Evolutionary conservation across 225 moss, liverwort and hornwort genomes (phyloP).

Genomic region (Sphagnum contortum): DNA sequence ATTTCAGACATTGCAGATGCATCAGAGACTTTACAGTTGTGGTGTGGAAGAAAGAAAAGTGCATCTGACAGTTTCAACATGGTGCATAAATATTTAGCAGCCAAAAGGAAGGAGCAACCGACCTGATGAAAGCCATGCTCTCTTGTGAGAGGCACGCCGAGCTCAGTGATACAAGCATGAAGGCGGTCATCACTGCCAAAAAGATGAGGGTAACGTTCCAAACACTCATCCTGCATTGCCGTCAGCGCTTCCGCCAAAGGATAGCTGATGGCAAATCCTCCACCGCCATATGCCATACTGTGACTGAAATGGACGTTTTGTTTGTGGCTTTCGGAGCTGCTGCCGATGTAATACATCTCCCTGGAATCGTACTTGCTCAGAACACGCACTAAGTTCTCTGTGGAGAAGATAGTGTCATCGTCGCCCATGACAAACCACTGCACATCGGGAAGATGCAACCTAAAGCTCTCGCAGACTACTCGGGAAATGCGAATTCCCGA

Average conservation of each 20-base stretch:
- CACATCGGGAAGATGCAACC: slow-evolving; percentile 54
- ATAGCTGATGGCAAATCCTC: slow-evolving; percentile 50
- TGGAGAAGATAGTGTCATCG: slow-evolving; percentile 86
- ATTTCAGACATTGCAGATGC: neutral
- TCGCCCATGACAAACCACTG: slow-evolving; percentile 99
- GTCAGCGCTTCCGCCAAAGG: slow-evolving; percentile 36
- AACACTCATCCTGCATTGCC: slow-evolving; percentile 44
- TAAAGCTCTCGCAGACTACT: slow-evolving; percentile 71
- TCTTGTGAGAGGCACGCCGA: slow-evolving; percentile 46
- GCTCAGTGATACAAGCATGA: slow-evolving; percentile 55
- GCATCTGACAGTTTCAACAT: neutral
- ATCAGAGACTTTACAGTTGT: neutral
- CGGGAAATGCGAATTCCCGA: slow-evolving; percentile 88
- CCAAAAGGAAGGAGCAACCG: neutral
- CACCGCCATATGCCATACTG: slow-evolving; percentile 48
- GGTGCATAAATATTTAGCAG: neutral
- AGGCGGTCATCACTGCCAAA: slow-evolving; percentile 56
- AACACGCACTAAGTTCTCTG: slow-evolving; percentile 72
- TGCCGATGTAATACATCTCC: slow-evolving; percentile 45
- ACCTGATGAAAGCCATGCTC: slow-evolving; percentile 48
- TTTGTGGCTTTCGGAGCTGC: slow-evolving; percentile 48
- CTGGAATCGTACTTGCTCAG: slow-evolving; percentile 73
- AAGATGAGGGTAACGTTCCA: slow-evolving; percentile 38
- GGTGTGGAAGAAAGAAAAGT: neutral
- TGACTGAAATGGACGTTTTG: slow-evolving; percentile 47